Percentiles rank a stretch among this genome's conserved stretches.
Evolutionary conservation across 805 yeast species (phyloP).

Genomic region (Kodamaea kaohsiungensis): DNA sequence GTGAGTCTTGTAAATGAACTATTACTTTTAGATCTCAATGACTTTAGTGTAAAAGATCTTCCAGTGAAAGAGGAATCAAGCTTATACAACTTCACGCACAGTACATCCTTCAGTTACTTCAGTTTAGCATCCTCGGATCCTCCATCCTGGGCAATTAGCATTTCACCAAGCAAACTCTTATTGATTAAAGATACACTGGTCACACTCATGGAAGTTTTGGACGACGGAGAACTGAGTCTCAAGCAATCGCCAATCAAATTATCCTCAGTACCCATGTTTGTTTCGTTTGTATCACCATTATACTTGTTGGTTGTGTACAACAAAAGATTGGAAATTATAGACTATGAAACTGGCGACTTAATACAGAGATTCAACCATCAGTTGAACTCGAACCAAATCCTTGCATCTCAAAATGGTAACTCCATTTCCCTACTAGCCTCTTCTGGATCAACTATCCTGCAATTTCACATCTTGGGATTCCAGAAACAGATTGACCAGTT

Average conservation of each 20-base stretch:
- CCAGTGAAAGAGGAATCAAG: conserved; percentile 20
- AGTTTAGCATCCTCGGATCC: conserved; percentile 36
- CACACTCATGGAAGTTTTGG: conserved; percentile 15
- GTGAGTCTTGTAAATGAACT: conserved; percentile 29
- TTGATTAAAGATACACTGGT: conserved; percentile 37
- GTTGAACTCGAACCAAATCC: conserved; percentile 26
- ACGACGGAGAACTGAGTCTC: conserved; percentile 11
- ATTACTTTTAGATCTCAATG: conserved; percentile 23
- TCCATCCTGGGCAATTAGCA: conserved; percentile 21
- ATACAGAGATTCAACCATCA: conserved; percentile 37
- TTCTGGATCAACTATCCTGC: conserved; percentile 28
- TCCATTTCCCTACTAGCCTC: conserved; percentile 20
- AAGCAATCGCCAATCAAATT: conserved; percentile 25
- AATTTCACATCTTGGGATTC: conserved; percentile 27
- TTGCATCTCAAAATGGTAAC: conserved; percentile 14
- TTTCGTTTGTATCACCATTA: conserved; percentile 31
- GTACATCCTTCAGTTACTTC: conserved; percentile 39
- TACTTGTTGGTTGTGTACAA: conserved; percentile 32
- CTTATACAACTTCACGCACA: conserved; percentile 20
- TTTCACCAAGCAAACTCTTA: conserved; percentile 16
- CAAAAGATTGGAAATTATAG: conserved; percentile 37
- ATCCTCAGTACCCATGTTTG: conserved; percentile 24
- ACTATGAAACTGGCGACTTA: conserved; percentile 33
- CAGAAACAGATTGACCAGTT: conserved; percentile 41
- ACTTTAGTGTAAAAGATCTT: conserved; percentile 17